These are phyloP conservation scores for Vickermania ingenoplastis DNA, from an alignment of 208 protist species.

Conservation along the genomic window DNA sequence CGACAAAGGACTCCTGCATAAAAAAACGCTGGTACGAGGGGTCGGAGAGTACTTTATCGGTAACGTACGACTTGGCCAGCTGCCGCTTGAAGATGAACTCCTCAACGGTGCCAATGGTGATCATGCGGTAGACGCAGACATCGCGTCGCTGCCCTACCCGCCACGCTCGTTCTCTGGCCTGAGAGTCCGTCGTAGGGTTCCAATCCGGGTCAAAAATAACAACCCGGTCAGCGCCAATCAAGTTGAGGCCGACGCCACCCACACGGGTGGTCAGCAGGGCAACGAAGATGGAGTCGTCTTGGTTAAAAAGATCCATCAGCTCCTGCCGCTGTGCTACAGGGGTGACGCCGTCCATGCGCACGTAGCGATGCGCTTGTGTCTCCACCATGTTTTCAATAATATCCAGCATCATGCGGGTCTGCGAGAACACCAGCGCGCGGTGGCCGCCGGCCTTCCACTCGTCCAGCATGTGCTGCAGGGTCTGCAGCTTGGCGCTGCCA, in stretches of 20 bases:
- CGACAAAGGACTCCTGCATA: slow-evolving; percentile 75
- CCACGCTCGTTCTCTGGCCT: slow-evolving; percentile 92
- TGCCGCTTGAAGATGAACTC: slow-evolving; percentile 98
- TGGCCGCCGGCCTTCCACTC: slow-evolving; percentile 90
- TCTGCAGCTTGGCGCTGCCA: slow-evolving; percentile 90
- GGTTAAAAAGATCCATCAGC: slow-evolving; percentile 96
- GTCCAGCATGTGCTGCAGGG: slow-evolving; percentile 85
- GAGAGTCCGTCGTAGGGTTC: slow-evolving; percentile 89
- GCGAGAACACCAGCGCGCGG: slow-evolving; percentile 95
- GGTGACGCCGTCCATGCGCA: slow-evolving; percentile 95
- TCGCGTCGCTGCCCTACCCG: slow-evolving; percentile 94
- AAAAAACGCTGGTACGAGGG: slow-evolving; percentile 93
- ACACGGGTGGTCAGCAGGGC: slow-evolving; percentile 97
- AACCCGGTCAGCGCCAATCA: slow-evolving; percentile 96
- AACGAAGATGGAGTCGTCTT: slow-evolving; percentile 80
- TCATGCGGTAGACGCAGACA: slow-evolving; percentile 96
- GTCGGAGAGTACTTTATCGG: slow-evolving; percentile 95
- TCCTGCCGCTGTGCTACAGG: slow-evolving; percentile 50
- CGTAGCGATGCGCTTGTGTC: slow-evolving; percentile 72
- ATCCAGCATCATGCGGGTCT: slow-evolving; percentile 97
- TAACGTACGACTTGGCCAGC: slow-evolving; percentile 90
- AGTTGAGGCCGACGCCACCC: slow-evolving; percentile 97
- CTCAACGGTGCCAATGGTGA: slow-evolving; percentile 97
- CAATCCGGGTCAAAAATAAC: slow-evolving; percentile 99
- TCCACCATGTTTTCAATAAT: slow-evolving; percentile 92